phyloP scores from a whole-genome alignment of 192 early-diverging fungal species.

The Gigaspora rosea region DNA sequence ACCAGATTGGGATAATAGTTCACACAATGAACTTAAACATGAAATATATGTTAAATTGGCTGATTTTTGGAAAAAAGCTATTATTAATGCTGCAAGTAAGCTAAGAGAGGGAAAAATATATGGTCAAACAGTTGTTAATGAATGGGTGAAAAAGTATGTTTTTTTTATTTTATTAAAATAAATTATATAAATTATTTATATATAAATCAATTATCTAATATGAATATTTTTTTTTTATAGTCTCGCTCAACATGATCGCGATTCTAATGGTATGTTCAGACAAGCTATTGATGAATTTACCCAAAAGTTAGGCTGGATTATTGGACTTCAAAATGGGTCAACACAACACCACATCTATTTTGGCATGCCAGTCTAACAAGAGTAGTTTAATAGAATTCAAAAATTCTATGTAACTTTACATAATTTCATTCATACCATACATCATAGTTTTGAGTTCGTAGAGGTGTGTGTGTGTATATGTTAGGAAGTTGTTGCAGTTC shows the following conservation, averaged over 20 bases:
- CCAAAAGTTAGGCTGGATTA: constrained; percentile 69
- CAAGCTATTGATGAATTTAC: constrained; percentile 64
- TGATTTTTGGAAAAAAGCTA: constrained; percentile 75
- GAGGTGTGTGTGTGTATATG: too few relatives aligned
- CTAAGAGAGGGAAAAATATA: constrained; percentile 82
- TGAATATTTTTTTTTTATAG: constrained; percentile 29
- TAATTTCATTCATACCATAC: too few relatives aligned
- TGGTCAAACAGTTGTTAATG: constrained; percentile 72
- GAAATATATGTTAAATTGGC: constrained; percentile 72
- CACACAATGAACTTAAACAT: constrained; percentile 66
- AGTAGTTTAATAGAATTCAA: too few relatives aligned
- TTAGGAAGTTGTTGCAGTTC: too few relatives aligned
- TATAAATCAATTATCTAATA: background rate
- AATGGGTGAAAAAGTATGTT: constrained; percentile 79
- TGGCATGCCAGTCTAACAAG: too few relatives aligned
- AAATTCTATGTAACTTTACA: too few relatives aligned
- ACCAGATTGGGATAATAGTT: constrained; percentile 74
- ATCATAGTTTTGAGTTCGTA: too few relatives aligned
- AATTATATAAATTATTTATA: background rate
- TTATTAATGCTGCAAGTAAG: constrained; percentile 69
- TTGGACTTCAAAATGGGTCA: constrained; percentile 26
- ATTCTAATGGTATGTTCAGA: constrained; percentile 62
- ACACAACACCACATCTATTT: too few relatives aligned
- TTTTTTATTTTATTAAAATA: background rate
- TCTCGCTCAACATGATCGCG: constrained; percentile 62